Percentiles rank a stretch among this genome's conserved stretches.
phyloP scores from a whole-genome alignment of 164 flowering plant species.

The Aristolochia californica region DNA sequence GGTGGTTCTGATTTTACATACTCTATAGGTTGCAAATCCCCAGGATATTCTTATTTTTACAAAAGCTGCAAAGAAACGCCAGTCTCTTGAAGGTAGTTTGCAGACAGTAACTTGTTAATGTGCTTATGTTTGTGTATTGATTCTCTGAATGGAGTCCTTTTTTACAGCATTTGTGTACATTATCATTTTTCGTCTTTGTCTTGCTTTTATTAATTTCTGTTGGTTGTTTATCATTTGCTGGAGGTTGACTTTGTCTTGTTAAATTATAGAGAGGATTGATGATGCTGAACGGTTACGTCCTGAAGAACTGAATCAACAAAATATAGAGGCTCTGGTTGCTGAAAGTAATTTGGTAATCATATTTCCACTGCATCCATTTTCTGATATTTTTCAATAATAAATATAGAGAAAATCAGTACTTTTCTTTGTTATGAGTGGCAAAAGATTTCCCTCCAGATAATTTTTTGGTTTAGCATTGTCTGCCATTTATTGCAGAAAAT shows the following conservation, averaged over 20 bases:
- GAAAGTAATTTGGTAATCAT: constrained; percentile 77
- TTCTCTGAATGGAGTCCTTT: no score
- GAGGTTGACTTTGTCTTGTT: not conserved
- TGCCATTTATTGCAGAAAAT: constrained; percentile 59
- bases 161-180: no score
- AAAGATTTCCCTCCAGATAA: not conserved
- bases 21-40: constrained; percentile 88
- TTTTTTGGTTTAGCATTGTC: not conserved
- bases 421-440: not conserved
- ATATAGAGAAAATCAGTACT: not conserved
- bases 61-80: constrained; percentile 57
- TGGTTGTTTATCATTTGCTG: no score
- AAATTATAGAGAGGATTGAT: constrained; percentile 46
- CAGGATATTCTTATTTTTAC: constrained; percentile 98
- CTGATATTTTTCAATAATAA: not conserved
- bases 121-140: not conserved
- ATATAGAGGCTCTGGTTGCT: constrained; percentile 94
- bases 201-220: no score
- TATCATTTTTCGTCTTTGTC: no score
- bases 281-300: constrained; percentile 89
- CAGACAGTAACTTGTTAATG: not conserved
- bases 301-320: constrained; percentile 95
- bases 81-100: constrained; percentile 42
- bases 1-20: no score
- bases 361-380: not conserved